A percentile compares a stretch with the other conserved stretches of the same genome.
Evolutionary conservation across 768 basidiomycete genomes (phyloP).

Genomic region (Lactarius hatsudake): DNA sequence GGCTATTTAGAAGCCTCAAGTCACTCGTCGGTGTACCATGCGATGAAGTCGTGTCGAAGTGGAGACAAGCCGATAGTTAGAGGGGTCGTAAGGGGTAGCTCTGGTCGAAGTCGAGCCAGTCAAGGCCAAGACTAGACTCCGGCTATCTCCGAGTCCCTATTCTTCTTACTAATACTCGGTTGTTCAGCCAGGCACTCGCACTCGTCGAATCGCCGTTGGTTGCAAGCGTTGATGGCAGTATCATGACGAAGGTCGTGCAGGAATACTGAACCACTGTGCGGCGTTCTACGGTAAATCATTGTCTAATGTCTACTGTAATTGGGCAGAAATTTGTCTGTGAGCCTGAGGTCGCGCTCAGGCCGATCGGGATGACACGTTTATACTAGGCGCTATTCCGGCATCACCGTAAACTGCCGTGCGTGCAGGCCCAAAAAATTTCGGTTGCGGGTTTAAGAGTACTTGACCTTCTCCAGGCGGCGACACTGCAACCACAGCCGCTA

Average conservation of each 20-base stretch:
- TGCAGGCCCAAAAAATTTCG: not conserved
- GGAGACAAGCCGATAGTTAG: not conserved
- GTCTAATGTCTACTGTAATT: not conserved
- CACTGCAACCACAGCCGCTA: not conserved
- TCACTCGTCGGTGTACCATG: conserved; percentile 75
- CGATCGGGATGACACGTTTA: too few species aligned
- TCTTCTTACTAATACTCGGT: too few species aligned
- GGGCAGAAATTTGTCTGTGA: not conserved
- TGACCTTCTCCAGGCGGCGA: not conserved
- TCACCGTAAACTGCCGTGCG: not conserved
- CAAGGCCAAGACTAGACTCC: not conserved
- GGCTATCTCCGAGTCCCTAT: not conserved
- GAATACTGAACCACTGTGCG: not conserved
- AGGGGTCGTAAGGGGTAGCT: not conserved
- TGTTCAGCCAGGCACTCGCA: too few species aligned
- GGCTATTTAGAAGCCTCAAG: conserved; percentile 66
- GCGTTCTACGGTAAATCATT: not conserved
- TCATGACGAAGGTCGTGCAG: not conserved
- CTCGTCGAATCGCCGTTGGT: too few species aligned
- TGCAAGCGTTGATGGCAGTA: not conserved
- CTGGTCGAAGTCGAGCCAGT: too few species aligned
- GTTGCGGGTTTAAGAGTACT: not conserved
- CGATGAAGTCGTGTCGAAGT: not conserved
- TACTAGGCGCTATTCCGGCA: not conserved
- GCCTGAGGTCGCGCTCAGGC: not conserved